Evolutionary conservation across 306 rosid species (phyloP), one percentile per base, ranked within the genome.

Genomic region (Lathyrus tuberosus): DNA sequence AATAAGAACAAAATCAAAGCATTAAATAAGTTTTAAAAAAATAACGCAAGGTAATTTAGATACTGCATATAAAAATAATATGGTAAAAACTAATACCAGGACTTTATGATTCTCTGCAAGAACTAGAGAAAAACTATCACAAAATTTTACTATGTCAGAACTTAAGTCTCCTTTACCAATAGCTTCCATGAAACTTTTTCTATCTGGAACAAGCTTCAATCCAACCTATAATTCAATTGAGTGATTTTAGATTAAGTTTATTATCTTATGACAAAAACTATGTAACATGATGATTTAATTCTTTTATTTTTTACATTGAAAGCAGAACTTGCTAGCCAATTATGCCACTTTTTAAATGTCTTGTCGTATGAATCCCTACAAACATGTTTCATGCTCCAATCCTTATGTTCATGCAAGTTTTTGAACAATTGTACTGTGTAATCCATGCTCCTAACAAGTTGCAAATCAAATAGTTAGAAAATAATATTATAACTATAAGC

Each of bases 161-260:
- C 69, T 64, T 53, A 80, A 35, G 62, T 89, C 84, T 59, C 90
- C 86, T 1, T 73, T 65, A 54, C 96, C 81, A 5, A 89, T 65
- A 37, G 76, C 80, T 4, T 83, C 91, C 92, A 89, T 83, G 77
- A 89, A 87, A 76, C 78, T 89, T 79, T 83, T 83, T 47, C 92
- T 84, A 43, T 89, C 93, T 2, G 96, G 96, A 66, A 86, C 90
- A 17, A 89, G 86, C 74, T 87, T 85, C 92, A 89, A 78, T 38
- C 92, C 96, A 68, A 89, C 63, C 96, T 87, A 71, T 12, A 75
- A 78, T 28, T 42, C 57, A 57, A 64, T 30, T 8, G 16, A 73
- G 16, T 15, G 10, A n/a, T 62, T 35, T 35, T 61, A 38, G 41
- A 65, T 65, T 42, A 74, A 35, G 43, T 33, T 69, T 31, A 33